Evolutionary conservation across 805 yeast genomes (phyloP).

Genomic region (Priceomyces haplophilus): DNA sequence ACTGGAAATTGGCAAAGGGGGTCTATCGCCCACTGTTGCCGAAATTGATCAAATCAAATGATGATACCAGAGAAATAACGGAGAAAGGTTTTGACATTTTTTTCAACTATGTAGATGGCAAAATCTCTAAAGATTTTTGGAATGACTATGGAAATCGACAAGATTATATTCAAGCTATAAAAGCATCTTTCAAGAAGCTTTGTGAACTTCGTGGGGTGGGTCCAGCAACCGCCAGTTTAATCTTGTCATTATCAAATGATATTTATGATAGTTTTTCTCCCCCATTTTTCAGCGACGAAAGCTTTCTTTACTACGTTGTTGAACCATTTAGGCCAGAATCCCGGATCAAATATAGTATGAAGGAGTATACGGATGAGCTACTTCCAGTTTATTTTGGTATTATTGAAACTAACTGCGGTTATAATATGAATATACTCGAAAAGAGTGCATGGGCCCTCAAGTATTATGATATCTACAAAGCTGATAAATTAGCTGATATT

Average conservation of each 20-base stretch:
- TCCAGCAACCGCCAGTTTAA: constrained; percentile 48
- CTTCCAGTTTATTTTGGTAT: constrained; percentile 22
- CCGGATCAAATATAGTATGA: constrained; percentile 40
- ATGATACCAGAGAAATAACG: constrained; percentile 27
- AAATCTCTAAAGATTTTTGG: constrained; percentile 5
- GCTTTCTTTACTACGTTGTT: constrained; percentile 35
- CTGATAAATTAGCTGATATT: constrained; percentile 23
- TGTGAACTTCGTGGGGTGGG: constrained; percentile 47
- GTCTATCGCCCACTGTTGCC: constrained; percentile 45
- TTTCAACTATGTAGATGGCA: constrained; percentile 9
- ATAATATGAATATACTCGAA: constrained; percentile 21
- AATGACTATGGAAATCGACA: constrained; percentile 1
- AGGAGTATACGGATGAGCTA: constrained; percentile 40
- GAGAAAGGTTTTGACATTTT: constrained; percentile 20
- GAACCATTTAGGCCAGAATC: constrained; percentile 19
- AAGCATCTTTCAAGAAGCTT: constrained; percentile 24
- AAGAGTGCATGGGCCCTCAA: constrained; percentile 40
- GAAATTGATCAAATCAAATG: constrained; percentile 39
- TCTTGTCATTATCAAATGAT: constrained; percentile 32
- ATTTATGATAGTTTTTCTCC: constrained; percentile 25
- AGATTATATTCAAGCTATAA: constrained; percentile 19
- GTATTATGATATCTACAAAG: constrained; percentile 22
- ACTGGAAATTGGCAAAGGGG: constrained; percentile 47
- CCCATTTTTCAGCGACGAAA: constrained; percentile 50
- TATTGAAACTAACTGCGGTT: constrained; percentile 3